Base-by-base conservation (phyloP, 2,329 filamentous ascomycete genomes). In the Clonostachys solani region DNA sequence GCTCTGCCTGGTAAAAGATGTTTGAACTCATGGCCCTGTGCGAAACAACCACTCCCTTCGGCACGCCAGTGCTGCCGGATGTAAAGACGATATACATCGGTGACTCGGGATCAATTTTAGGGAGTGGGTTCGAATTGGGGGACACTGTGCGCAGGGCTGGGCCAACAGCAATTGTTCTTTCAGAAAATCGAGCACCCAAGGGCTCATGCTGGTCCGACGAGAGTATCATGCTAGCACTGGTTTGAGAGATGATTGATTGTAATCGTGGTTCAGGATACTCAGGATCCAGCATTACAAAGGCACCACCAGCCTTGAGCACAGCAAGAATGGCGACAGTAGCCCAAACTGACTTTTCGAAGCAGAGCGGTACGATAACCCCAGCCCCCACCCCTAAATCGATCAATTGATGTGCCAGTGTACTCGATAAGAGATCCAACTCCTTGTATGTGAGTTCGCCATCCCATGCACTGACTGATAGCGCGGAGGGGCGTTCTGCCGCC, bases 11-110 rank as follows among this genome's bases (percentile, higher is more conserved):
- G 37, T 45, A 35, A 43, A 23, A 34, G 40, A 37, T 36, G 37
- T 29, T 8, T 15, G 42, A 37, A n/a, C 33, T 42, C 38, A 17
- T 36, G 36, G 12, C 7, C 12, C 15, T 15, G n/a, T 49, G 47
- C 0, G 50, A 44, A 35, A 58, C 48, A 15, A 73, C 62, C 18
- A 74, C 68, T 38, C 71, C 72, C 57, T 76, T 77, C 6, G 73
- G 74, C 54, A 47, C 47, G n/a, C 55, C 56, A 2, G 56, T 58
- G 33, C 51, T 57, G 10, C 55, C 56, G 5, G 54, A 57, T 6
- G 55, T 58, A 42, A 76, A 77, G 58, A 77, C 73, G 52, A 75
- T 71, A 34, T 60, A 60, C 12, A 45, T 40, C 29, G 36, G 36
- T 15, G 47, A 18, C 15, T 38, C 36, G 36, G 6, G 36, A 15